Base-by-base conservation (phyloP, 352 stramenopile species). In the Pelagophyceae sp. region DNA sequence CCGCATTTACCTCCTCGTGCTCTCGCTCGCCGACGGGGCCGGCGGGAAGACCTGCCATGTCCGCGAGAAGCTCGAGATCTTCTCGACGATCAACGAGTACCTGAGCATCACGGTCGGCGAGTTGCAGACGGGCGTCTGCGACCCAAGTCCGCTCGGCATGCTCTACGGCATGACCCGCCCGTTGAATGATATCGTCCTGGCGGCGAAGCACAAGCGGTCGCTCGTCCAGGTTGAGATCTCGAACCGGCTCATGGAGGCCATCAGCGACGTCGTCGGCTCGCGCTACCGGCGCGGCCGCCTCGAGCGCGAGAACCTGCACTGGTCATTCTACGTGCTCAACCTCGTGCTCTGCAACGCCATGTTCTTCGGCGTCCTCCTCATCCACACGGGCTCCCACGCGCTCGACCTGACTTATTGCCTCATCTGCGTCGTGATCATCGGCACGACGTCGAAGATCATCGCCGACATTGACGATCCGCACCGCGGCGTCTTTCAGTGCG, bases 321-420 rank as follows among this genome's bases (percentile, higher is more conserved):
- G 20, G 23, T 32, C 3, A 6, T 27, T 65, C 58, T 65, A 65
- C 58, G 58, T 27, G 58, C 58, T 65, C 6, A 65, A 65, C 25
- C 58, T 65, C 58, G 3, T 65, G 15, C 29, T 65, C 23, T 65
- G 58, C 58, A 65, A 65, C 58, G 58, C 6, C 58, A 65, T 65
- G 58, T 65, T 65, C 58, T 65, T 65, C 29, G 58, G 58, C 58
- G 31, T 65, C 6, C 25, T 65, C 6, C 31, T 65, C 15, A 65
- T 65, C 15, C 29, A 65, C 6, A 33, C 6, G 6, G 58, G 58
- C 6, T 65, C 58, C 23, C 3, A 33, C 6, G 58, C 6, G 15
- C 58, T 65, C 6, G 31, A 65, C 58, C 6, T 27, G 23, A 27
- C 58, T 2, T 27, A 32, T 27, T 65, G 58, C 58, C 15, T n/a